Evolutionary conservation across 2,329 filamentous ascomycete genomes (phyloP).

Genomic region (Cytospora leucostoma): DNA sequence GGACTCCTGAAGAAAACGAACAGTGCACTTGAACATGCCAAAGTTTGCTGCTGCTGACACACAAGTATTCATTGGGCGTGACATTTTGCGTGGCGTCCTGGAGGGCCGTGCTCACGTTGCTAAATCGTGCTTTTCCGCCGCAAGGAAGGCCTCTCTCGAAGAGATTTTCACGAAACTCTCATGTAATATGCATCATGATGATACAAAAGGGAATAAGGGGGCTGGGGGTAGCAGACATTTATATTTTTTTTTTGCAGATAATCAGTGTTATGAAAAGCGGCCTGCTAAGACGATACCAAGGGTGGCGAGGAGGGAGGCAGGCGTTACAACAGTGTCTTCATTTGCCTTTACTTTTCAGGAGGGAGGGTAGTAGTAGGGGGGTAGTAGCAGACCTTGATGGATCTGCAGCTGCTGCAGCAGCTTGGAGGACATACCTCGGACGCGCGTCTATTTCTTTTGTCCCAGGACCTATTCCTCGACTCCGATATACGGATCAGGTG

Average conservation of each 20-base stretch:
- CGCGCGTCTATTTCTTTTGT: conserved; percentile 22
- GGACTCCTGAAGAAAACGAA: conserved; percentile 41
- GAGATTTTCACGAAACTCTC: conserved; percentile 15
- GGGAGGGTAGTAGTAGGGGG: conserved; percentile 1
- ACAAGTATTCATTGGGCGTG: conserved; percentile 6
- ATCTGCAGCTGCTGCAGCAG: neutral
- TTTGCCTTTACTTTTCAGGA: conserved; percentile 3
- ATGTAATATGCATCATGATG: conserved; percentile 28
- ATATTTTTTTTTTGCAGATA: conserved; percentile 14
- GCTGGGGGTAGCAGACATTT: neutral
- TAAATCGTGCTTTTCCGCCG: conserved; percentile 7
- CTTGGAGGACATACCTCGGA: neutral
- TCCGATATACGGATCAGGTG: conserved; percentile 6
- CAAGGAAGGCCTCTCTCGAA: neutral
- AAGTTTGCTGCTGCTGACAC: conserved; percentile 11
- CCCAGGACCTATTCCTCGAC: conserved; percentile 8
- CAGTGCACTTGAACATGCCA: neutral
- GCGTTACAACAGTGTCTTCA: conserved; percentile 19
- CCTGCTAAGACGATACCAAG: conserved; percentile 27
- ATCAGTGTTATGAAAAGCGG: conserved; percentile 22
- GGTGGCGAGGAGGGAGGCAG: conserved; percentile 8
- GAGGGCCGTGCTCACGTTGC: conserved; percentile 10
- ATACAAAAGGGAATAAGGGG: conserved; percentile 16
- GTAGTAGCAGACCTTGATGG: conserved; percentile 13
- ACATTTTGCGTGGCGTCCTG: conserved; percentile 21